Evolutionary conservation across 1,284 basidiomycete genomes (phyloP), one percentile per base, ranked within the genome.

Genomic region (Tilletia setariae): DNA sequence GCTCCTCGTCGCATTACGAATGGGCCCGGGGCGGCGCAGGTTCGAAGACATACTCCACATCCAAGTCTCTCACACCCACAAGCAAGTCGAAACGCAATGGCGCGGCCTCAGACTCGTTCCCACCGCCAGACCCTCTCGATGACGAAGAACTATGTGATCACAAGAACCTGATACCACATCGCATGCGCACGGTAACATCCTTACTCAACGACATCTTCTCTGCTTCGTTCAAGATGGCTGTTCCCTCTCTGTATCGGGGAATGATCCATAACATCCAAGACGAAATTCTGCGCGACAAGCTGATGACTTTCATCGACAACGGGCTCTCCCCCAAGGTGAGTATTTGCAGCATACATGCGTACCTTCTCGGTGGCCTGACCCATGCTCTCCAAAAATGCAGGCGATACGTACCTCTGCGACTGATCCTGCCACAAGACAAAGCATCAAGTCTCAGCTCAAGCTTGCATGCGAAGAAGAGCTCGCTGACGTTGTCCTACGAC

Each of bases 401-500:
- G 40, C 62, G 21, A 71, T 70, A 30, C 35, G 63, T 16, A 28
- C 30, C 13, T 53, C 65, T 23, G 71, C 71, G 0, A 21, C 19
- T n/a, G 68, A 66, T 32, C 30, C 19, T 11, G 16, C 42, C 21
- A 70, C 63, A 1, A 25, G 59, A 9, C 28, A 63, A 3, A 56
- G 64, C n/a, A 70, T 74, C 59, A 30, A 63, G 25, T 30, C 40
- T 16, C 71, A 74, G 61, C 65, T 72, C 42, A 16, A 56, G 28
- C 56, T 49, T 7, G 67, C 65, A 1, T 73, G 72, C 64, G 47
- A 65, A 59, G 68, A 68, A 16, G 71, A 73, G 62, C 63, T 73
- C 35, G 70, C 32, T 21, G 67, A 67, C 25, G 65, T 70, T 23
- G 68, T 72, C 16, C 53, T 73, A 19, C 23, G 65, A 16, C 56